phyloP scores from a whole-genome alignment of 495 filamentous ascomycete genomes.

The Lindgomyces ingoldianus region DNA sequence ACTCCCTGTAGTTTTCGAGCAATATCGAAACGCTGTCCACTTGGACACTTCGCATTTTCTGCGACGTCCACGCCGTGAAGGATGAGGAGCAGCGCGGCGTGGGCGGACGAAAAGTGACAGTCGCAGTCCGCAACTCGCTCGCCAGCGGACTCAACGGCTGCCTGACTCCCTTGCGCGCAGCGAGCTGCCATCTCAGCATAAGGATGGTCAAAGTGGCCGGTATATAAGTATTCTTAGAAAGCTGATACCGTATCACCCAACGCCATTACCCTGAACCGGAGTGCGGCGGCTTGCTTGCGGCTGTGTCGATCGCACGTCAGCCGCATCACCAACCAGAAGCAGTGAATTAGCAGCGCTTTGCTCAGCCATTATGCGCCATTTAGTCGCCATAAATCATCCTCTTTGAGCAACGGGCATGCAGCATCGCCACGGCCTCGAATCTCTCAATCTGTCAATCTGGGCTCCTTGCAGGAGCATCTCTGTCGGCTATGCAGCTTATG shows the following conservation, averaged over 20 bases:
- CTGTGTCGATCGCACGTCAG: conserved; percentile 33
- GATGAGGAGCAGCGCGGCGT: neutral
- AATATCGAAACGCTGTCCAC: neutral
- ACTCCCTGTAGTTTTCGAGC: neutral
- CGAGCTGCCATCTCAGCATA: neutral
- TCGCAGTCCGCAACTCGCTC: neutral
- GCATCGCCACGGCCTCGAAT: conserved; percentile 20
- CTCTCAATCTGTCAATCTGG: neutral
- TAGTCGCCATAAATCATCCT: conserved; percentile 18
- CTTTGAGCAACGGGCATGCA: conserved; percentile 8
- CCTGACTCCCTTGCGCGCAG: conserved; percentile 11
- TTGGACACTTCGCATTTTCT: neutral
- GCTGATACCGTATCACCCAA: conserved; percentile 29
- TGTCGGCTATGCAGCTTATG: conserved; percentile 20
- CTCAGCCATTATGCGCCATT: conserved; percentile 1
- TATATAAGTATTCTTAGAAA: conserved; percentile 30
- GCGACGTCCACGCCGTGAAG: conserved; percentile 7
- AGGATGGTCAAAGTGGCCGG: neutral
- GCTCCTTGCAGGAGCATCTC: neutral
- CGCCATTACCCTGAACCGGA: conserved; percentile 16
- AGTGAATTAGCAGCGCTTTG: conserved; percentile 15
- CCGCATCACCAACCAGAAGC: conserved; percentile 17
- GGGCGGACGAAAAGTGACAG: neutral
- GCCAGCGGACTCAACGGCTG: neutral
- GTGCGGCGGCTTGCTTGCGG: conserved; percentile 30